These are phyloP conservation scores for Penicillium macrosclerotiorum DNA, from an alignment of 495 filamentous ascomycete genomes.

Conservation along the genomic window DNA sequence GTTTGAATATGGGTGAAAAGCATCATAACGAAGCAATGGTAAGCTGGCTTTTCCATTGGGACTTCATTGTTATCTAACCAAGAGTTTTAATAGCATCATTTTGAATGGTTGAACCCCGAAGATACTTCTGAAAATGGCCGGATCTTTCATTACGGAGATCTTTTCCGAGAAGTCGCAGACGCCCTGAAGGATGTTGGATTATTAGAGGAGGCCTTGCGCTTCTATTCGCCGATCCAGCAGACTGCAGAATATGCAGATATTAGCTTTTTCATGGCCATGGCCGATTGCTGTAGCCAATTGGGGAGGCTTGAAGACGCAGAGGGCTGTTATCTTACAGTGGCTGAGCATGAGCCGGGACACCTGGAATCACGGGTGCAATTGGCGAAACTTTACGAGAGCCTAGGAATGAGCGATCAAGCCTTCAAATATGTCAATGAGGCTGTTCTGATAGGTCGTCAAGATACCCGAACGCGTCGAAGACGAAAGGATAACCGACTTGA, in stretches of 20 bases:
- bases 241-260: conserved; percentile 58
- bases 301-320: conserved; percentile 66
- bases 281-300: conserved; percentile 66
- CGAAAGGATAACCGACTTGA: conserved; percentile 44
- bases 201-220: conserved; percentile 65
- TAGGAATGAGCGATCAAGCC: conserved; percentile 67
- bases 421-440: conserved; percentile 71
- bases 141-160: conserved; percentile 65
- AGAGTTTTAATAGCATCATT: conserved; percentile 49
- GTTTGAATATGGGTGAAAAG: conserved; percentile 59
- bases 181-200: conserved; percentile 57
- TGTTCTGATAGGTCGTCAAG: conserved; percentile 54
- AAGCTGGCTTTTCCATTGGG: conserved; percentile 27
- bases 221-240: conserved; percentile 66
- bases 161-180: conserved; percentile 71
- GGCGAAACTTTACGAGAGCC: conserved; percentile 75
- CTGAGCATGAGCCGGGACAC: conserved; percentile 64
- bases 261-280: conserved; percentile 65
- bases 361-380: conserved; percentile 72
- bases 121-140: conserved; percentile 46
- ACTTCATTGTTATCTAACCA: neutral
- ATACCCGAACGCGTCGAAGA: conserved; percentile 31
- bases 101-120: conserved; percentile 62
- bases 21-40: conserved; percentile 76
- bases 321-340: conserved; percentile 67